These are phyloP conservation scores for Scleromitrula shiraiana DNA, from an alignment of 2,329 filamentous ascomycete genomes.

Conservation along the genomic window DNA sequence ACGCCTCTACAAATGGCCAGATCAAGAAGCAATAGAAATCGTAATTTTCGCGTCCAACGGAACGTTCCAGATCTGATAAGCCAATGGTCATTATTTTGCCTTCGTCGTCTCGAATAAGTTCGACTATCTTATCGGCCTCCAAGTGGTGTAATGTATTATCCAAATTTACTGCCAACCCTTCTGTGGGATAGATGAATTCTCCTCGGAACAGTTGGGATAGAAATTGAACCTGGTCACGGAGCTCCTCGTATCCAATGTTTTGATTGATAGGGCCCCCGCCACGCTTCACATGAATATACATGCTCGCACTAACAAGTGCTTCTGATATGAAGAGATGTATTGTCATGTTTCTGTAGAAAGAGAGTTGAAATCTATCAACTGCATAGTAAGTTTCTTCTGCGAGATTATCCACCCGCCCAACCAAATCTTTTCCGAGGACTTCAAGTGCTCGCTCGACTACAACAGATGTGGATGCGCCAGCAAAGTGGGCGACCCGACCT, in stretches of 20 bases:
- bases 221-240: constrained; percentile 77
- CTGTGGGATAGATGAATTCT: constrained; percentile 93
- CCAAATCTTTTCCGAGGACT: constrained; percentile 81
- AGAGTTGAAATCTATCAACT: constrained; percentile 92
- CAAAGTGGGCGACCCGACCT: constrained; percentile 89
- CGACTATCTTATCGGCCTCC: constrained; percentile 70
- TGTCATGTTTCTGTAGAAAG: constrained; percentile 98
- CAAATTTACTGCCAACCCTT: constrained; percentile 73
- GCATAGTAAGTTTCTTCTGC: constrained; percentile 91
- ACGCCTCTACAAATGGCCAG: constrained; percentile 95
- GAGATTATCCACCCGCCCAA: constrained; percentile 69
- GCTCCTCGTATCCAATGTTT: constrained; percentile 64
- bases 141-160: constrained; percentile 70
- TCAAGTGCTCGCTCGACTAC: constrained; percentile 88
- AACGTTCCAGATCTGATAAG: constrained; percentile 67
- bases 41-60: constrained; percentile 81
- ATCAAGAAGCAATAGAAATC: constrained; percentile 99
- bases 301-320: constrained; percentile 77
- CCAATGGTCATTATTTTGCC: constrained; percentile 59
- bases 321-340: constrained; percentile 97
- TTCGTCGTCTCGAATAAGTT: constrained; percentile 49
- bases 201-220: constrained; percentile 88
- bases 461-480: constrained; percentile 65
- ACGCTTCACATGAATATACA: constrained; percentile 86
- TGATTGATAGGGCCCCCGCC: constrained; percentile 80